phyloP scores from a whole-genome alignment of 495 filamentous ascomycete species.

The Amniculicola lignicola region DNA sequence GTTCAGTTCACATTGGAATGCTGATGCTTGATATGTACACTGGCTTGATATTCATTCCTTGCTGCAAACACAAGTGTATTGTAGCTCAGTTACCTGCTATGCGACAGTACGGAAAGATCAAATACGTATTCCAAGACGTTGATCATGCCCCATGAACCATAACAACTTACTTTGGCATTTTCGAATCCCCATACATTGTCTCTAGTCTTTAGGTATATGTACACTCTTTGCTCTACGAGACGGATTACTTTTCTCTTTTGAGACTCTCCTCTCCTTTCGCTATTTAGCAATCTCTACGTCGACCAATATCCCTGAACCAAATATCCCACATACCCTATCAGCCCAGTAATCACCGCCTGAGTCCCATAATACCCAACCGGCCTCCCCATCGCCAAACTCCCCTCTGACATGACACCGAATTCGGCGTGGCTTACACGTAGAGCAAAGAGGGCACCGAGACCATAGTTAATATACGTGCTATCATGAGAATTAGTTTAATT shows the following conservation, averaged over 20 bases:
- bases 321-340: conserved; percentile 44
- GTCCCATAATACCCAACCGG: conserved; percentile 43
- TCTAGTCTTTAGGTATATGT: too few relatives aligned
- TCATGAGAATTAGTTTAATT: background rate
- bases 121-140: too few relatives aligned
- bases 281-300: conserved; percentile 24
- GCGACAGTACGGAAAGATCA: too few relatives aligned
- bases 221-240: too few relatives aligned
- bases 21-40: too few relatives aligned
- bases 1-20: too few relatives aligned
- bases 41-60: too few relatives aligned
- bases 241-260: background rate
- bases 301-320: conserved; percentile 46
- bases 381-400: conserved; percentile 39
- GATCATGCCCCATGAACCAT: too few relatives aligned
- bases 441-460: conserved; percentile 41
- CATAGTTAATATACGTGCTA: conserved; percentile 35
- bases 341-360: conserved; percentile 39
- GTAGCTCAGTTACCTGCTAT: too few relatives aligned
- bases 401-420: conserved; percentile 39
- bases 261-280: background rate
- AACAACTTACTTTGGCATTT: too few relatives aligned
- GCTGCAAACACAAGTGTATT: too few relatives aligned
- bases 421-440: conserved; percentile 45
- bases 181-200: too few relatives aligned